Evolutionary conservation across 1,139 yeast species (phyloP), one percentile per base, ranked within the genome.

Genomic region (Blastobotrys elegans): DNA sequence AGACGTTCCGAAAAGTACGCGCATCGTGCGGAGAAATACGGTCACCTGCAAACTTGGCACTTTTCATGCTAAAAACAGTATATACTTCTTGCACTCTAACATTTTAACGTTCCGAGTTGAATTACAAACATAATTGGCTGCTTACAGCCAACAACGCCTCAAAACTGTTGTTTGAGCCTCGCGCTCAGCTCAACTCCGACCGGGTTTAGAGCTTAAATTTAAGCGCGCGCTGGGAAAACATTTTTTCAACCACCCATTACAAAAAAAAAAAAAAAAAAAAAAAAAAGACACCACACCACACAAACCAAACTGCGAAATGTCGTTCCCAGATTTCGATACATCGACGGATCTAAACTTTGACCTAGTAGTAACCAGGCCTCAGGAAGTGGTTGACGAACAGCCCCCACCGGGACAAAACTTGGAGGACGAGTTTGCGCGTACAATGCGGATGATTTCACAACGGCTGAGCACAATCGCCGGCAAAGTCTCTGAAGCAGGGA

Each of bases 401-500:
- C 17, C n/a, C 14, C 21, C 5, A 14, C 4, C 18, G 8, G 26
- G 27, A 11, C 37, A 5, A 11, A 14, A 11, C 13, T 43, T 40
- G n/a, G 57, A 56, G 24, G 60, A 56, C 41, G 60, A 54, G 35
- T 55, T 52, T 44, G 35, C 49, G 8, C 40, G 46, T 21, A 49
- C 50, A 16, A 39, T 66, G 34, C 60, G 58, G 40, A 53, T 55
- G 20, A 61, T 62, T n/a, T 59, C 59, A 4, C 53, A 56, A 2
- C 51, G 53, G 36, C 51, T 66, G 30, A 56, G 56, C 21, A 50
- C 56, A 14, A 62, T 65, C 2, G 68, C 70, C 2, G 65, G 68
- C 18, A 53, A 62, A 33, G 62, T 64, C 20, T 61, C 61, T 10
- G 68, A 65, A 50, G 50, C 49, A 8, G 67, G 67, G 16, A 60